phyloP scores from a whole-genome alignment of 2,329 filamentous ascomycete genomes.

The Phialophora verrucosa region DNA sequence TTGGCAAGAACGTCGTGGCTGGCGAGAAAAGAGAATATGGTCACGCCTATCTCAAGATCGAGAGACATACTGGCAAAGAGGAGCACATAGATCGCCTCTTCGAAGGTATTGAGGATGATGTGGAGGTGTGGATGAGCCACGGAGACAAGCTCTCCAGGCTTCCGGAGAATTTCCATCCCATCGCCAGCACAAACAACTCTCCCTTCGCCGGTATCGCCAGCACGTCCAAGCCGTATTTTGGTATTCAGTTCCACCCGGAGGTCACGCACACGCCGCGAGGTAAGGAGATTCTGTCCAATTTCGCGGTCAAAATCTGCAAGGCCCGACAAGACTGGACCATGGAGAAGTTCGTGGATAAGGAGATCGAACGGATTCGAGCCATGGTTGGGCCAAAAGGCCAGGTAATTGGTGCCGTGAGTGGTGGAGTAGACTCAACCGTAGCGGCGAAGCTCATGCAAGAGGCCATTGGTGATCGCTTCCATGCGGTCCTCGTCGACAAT shows the following conservation, averaged over 20 bases:
- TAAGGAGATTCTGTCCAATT: slow-evolving; percentile 76
- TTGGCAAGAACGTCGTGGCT: slow-evolving; percentile 69
- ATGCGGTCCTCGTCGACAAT: slow-evolving; percentile 84
- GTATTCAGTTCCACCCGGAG: slow-evolving; percentile 90
- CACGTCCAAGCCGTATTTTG: slow-evolving; percentile 70
- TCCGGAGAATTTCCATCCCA: slow-evolving; percentile 72
- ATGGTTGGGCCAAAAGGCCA: slow-evolving; percentile 82
- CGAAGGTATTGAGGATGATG: slow-evolving; percentile 70
- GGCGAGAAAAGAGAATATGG: slow-evolving; percentile 75
- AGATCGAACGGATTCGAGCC: slow-evolving; percentile 78
- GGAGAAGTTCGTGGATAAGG: slow-evolving; percentile 79
- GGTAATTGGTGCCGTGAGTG: slow-evolving; percentile 78
- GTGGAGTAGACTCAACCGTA: slow-evolving; percentile 89
- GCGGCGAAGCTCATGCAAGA: slow-evolving; percentile 84
- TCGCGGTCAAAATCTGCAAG: slow-evolving; percentile 79
- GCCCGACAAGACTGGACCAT: slow-evolving; percentile 82
- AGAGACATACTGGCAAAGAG: slow-evolving; percentile 60
- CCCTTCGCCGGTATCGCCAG: slow-evolving; percentile 74
- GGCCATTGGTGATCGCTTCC: slow-evolving; percentile 84
- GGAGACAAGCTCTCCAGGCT: slow-evolving; percentile 80
- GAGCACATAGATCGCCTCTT: slow-evolving; percentile 79
- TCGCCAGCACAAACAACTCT: slow-evolving; percentile 77
- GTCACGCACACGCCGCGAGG: slow-evolving; percentile 75
- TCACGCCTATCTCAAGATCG: slow-evolving; percentile 68
- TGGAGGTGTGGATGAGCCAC: slow-evolving; percentile 86